These are phyloP conservation scores for Trichoderma lentiforme DNA, from an alignment of 2,329 filamentous ascomycete genomes.

Conservation along the genomic window DNA sequence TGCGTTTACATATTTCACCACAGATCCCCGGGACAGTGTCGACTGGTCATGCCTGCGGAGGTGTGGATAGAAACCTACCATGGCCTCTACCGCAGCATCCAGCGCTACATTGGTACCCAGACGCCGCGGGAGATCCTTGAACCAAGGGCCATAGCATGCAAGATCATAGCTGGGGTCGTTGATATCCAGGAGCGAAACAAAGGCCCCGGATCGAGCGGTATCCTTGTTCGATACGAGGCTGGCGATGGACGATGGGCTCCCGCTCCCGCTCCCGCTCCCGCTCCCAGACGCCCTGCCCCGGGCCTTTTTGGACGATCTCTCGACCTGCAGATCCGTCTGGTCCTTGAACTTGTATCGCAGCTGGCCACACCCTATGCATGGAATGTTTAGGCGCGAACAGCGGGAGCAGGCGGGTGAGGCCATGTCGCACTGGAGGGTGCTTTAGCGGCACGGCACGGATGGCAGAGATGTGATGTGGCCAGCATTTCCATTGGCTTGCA, in stretches of 20 bases:
- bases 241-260: constrained; percentile 6
- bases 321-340: constrained; percentile 15
- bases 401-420: constrained; percentile 42
- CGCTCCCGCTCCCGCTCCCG: not conserved
- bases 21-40: constrained; percentile 18
- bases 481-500: not conserved
- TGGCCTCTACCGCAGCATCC: constrained; percentile 36
- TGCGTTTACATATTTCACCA: constrained; percentile 32
- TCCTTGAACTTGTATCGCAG: constrained; percentile 50
- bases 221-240: constrained; percentile 27
- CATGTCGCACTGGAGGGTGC: constrained; percentile 43
- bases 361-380: constrained; percentile 45
- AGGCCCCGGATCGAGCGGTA: constrained; percentile 23
- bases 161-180: constrained; percentile 47
- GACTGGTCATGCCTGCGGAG: constrained; percentile 25
- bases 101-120: constrained; percentile 45
- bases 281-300: not conserved
- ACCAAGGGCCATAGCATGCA: constrained; percentile 44
- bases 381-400: constrained; percentile 43
- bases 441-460: constrained; percentile 2
- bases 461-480: not conserved
- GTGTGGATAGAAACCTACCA: constrained; percentile 27
- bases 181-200: constrained; percentile 34
- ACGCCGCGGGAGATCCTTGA: constrained; percentile 43
- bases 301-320: constrained; percentile 10